Base-by-base conservation (phyloP, 352 stramenopile species). In the Phytophthora sp. region DNA sequence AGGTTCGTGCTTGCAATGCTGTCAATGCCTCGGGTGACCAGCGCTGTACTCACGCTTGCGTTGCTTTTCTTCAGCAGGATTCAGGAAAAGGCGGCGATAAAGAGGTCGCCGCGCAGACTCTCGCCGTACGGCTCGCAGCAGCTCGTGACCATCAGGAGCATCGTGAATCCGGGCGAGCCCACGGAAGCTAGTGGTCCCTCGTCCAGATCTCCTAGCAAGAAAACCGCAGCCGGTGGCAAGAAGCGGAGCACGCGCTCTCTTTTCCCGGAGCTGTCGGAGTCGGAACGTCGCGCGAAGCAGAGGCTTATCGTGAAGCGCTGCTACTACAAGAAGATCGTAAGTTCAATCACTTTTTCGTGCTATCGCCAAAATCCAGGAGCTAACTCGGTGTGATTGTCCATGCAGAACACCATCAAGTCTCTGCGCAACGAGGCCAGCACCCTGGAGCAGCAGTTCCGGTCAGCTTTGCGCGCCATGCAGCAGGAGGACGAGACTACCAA, bases 301-400 rank as follows among this genome's bases (percentile, higher is more conserved):
- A 79, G 81, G 5, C 79, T 87, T 53, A 87, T 88, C 59, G 81
- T 88, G 55, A 84, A 87, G 65, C 73, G 76, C 8, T 88, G 77
- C 71, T 89, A 89, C 76, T 90, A 90, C 74, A 88, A 88, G 69
- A 90, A 90, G 65, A 88, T 88, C 54, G 82, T 90, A 77, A 58
- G 81, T 86, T 48, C 43, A 45, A 42, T n/a, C 24, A 18, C 28
- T 31, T 31, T 44, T 53, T 70, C 52, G 51, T 72, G 9, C n/a
- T 43, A 23, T 64, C 42, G 45, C 61, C 51, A 51, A 69, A 54
- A 50, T 59, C 37, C 52, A 65, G 53, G 37, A 58, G 53, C 54
- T 69, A 37, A 69, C 34, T 44, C 39, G 37, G 15, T 65, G 56
- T 64, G 44, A 37, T 26, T 51, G 37, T 60, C 39, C 44, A 28